These are phyloP conservation scores for Yamadazyma takamatsuzukensis DNA, from an alignment of 805 yeast genomes.

Conservation along the genomic window DNA sequence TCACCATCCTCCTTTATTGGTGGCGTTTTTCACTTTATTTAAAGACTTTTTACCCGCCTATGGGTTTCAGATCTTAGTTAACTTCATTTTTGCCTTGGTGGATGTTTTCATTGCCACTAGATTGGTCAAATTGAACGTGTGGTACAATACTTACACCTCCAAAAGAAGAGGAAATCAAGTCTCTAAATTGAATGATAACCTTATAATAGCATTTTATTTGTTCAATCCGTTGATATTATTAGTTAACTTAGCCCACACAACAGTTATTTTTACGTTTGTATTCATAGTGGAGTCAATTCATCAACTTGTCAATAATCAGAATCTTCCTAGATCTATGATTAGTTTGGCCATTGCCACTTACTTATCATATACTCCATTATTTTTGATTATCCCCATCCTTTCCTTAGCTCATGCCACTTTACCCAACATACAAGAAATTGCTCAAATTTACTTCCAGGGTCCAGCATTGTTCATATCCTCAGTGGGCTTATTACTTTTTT, in stretches of 20 bases:
- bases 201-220: slow-evolving; percentile 61
- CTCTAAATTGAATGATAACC: slow-evolving; percentile 32
- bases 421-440: slow-evolving; percentile 1
- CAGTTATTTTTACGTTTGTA: slow-evolving; percentile 59
- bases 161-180: slow-evolving; percentile 14
- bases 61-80: slow-evolving; percentile 17
- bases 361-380: slow-evolving; percentile 59
- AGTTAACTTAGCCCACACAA: slow-evolving; percentile 65
- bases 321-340: slow-evolving; percentile 43
- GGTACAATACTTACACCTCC: slow-evolving; percentile 28
- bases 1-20: slow-evolving; percentile 78
- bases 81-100: slow-evolving; percentile 49
- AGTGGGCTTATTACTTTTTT: slow-evolving; percentile 20
- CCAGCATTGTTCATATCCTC: slow-evolving; percentile 15
- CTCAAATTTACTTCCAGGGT: slow-evolving; percentile 16
- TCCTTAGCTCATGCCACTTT: slow-evolving; percentile 26
- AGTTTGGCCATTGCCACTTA: slow-evolving; percentile 62
- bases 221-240: slow-evolving; percentile 79
- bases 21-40: slow-evolving; percentile 45
- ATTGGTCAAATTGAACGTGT: slow-evolving; percentile 47
- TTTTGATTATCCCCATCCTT: slow-evolving; percentile 56
- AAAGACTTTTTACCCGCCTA: slow-evolving; percentile 15
- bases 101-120: slow-evolving; percentile 59
- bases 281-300: slow-evolving; percentile 46
- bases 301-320: slow-evolving; percentile 39